Percentiles rank a stretch among this genome's conserved stretches.
These are phyloP conservation scores for Triadica sebifera DNA, from an alignment of 345 rosid genomes.

Conservation along the genomic window DNA sequence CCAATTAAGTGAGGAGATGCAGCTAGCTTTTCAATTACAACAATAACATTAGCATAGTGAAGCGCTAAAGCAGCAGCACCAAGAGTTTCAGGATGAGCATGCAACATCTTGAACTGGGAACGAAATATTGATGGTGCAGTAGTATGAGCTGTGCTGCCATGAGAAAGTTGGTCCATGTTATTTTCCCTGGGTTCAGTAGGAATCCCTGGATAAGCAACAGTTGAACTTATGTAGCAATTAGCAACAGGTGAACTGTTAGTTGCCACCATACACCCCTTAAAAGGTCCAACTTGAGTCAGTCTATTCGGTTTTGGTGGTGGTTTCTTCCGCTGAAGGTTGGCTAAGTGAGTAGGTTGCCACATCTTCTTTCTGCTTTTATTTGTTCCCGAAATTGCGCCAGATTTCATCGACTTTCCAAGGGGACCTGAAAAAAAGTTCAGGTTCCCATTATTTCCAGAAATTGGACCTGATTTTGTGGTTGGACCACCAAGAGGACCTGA, in stretches of 20 bases:
- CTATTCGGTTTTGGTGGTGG: slow-evolving; percentile 45
- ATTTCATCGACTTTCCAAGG: slow-evolving; percentile 49
- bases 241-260: slow-evolving; percentile 38
- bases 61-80: slow-evolving; percentile 88
- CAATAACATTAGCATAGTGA: slow-evolving; percentile 92
- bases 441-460: slow-evolving; percentile 36
- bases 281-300: slow-evolving; percentile 79
- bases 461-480: slow-evolving; percentile 50
- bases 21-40: slow-evolving; percentile 80
- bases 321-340: slow-evolving; percentile 46
- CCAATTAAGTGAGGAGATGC: slow-evolving; percentile 95
- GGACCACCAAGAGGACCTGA: slow-evolving; percentile 74
- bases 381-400: slow-evolving; percentile 54
- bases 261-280: slow-evolving; percentile 65
- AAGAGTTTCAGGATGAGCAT: slow-evolving; percentile 75
- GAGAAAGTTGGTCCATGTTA: slow-evolving; percentile 28
- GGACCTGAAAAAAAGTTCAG: slow-evolving; percentile 64
- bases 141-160: slow-evolving; percentile 13
- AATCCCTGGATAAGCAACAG: slow-evolving; percentile 29
- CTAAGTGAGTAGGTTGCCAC: slow-evolving; percentile 49
- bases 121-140: slow-evolving; percentile 36
- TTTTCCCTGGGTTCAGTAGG: slow-evolving; percentile 39
- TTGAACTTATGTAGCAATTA: slow-evolving; percentile 40
- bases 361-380: slow-evolving; percentile 49
- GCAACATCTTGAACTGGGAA: slow-evolving; percentile 42